A percentile compares a stretch with the other conserved stretches of the same genome.
These are phyloP conservation scores for Tolypocladium sp. DNA, from an alignment of 2,329 filamentous ascomycete genomes.

Conservation along the genomic window DNA sequence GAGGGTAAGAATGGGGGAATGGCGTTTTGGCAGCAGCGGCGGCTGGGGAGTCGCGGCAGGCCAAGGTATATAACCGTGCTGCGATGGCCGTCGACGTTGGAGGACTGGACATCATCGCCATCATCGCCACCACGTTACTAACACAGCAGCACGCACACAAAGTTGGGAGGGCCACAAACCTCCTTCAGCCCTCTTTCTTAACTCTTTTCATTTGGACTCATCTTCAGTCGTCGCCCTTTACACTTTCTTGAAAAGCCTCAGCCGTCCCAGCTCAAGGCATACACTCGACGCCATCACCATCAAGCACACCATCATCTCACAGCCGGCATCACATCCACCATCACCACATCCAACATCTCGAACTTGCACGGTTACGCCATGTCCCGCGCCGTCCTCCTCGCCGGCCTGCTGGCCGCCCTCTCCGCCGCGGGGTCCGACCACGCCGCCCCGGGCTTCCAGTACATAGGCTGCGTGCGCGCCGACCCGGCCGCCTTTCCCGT, in stretches of 20 bases:
- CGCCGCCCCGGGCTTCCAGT: constrained; percentile 11
- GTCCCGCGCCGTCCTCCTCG: constrained; percentile 7
- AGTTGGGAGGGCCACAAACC: background rate
- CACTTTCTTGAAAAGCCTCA: background rate
- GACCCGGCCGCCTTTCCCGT: constrained; percentile 9
- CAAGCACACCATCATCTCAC: background rate
- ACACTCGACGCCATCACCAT: too few relatives aligned
- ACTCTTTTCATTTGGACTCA: background rate
- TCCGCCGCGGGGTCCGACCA: constrained; percentile 10
- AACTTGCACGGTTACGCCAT: constrained; percentile 1
- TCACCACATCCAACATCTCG: background rate
- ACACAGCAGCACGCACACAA: background rate
- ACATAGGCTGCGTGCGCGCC: constrained; percentile 18
- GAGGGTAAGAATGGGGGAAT: background rate
- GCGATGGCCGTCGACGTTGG: background rate
- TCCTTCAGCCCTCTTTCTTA: background rate
- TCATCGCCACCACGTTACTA: background rate
- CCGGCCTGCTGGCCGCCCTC: constrained; percentile 14
- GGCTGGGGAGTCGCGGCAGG: background rate
- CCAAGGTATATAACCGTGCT: background rate
- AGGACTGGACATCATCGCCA: background rate
- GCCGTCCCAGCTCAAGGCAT: too few relatives aligned
- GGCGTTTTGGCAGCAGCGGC: background rate
- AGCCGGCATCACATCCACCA: background rate
- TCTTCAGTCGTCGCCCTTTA: background rate